These are phyloP conservation scores for Triticum monococcum DNA, from an alignment of 176 grass and related monocot species.

Conservation along the genomic window DNA sequence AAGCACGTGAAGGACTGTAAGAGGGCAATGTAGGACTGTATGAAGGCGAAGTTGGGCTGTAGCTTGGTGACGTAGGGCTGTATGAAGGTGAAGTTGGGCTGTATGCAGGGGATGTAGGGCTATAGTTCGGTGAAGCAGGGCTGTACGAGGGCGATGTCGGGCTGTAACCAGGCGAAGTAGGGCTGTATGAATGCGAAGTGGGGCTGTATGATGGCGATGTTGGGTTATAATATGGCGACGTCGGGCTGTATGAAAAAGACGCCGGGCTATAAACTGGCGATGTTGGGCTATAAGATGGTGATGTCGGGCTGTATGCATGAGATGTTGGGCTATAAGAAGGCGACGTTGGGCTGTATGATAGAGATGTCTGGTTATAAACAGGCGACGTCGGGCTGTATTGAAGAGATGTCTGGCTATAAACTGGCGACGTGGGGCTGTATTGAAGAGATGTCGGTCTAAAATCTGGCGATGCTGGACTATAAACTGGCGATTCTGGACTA, in stretches of 20 bases:
- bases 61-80: neutral
- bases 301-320: conserved; percentile 57
- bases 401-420: conserved; percentile 55
- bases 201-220: conserved; percentile 71
- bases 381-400: conserved; percentile 66
- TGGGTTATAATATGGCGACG: conserved; percentile 46
- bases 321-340: conserved; percentile 59
- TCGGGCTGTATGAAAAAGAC: conserved; percentile 43
- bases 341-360: conserved; percentile 63
- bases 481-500: conserved; percentile 57
- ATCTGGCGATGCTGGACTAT: conserved; percentile 41
- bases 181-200: conserved; percentile 67
- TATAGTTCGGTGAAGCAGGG: conserved; percentile 62
- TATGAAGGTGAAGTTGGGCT: conserved; percentile 28
- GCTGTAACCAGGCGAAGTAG: conserved; percentile 64
- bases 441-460: conserved; percentile 33
- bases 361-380: conserved; percentile 48
- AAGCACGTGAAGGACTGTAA: conserved; percentile 60
- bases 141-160: conserved; percentile 68
- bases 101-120: conserved; percentile 24
- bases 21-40: conserved; percentile 72
- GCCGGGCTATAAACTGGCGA: conserved; percentile 27
- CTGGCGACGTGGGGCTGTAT: conserved; percentile 55
- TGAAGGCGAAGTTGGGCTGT: conserved; percentile 50
- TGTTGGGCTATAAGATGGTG: conserved; percentile 52